These are phyloP conservation scores for Zelopaecilomyces penicillatus DNA, from an alignment of 2,329 filamentous ascomycete genomes.

Conservation along the genomic window DNA sequence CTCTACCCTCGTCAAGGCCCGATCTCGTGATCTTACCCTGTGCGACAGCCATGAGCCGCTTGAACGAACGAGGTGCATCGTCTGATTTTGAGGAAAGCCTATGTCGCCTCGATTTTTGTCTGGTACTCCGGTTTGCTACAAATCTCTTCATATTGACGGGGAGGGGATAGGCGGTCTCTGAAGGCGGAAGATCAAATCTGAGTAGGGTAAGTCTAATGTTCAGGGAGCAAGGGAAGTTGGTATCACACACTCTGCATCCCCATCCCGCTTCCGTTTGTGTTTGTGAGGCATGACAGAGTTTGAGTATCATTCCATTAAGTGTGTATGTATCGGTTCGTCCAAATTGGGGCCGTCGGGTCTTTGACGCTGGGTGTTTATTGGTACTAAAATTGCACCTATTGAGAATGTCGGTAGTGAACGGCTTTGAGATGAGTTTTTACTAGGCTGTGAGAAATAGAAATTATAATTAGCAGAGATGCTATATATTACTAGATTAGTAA, in stretches of 20 bases:
- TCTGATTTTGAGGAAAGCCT: slow-evolving; percentile 47
- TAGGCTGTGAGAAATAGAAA: no score
- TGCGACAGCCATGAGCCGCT: slow-evolving; percentile 71
- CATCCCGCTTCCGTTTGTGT: slow-evolving; percentile 60
- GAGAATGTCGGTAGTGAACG: no score
- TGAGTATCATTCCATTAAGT: no score
- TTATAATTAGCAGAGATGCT: no score
- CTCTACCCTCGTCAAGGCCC: slow-evolving; percentile 62
- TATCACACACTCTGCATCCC: slow-evolving; percentile 36
- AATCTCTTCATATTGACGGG: slow-evolving; percentile 27
- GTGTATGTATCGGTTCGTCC: no score
- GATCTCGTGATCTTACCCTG: slow-evolving; percentile 49
- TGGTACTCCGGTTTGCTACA: slow-evolving; percentile 11
- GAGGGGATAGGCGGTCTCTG: slow-evolving; percentile 42
- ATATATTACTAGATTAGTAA: no score
- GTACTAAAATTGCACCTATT: no score
- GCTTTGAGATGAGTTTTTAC: no score
- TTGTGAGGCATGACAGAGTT: slow-evolving; percentile 94
- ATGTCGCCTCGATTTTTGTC: slow-evolving; percentile 31
- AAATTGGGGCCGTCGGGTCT: no score
- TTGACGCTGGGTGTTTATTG: no score
- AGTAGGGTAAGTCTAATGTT: slow-evolving; percentile 3
- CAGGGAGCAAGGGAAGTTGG: neutral
- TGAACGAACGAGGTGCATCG: slow-evolving; percentile 84
- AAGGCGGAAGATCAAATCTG: slow-evolving; percentile 43